These are phyloP conservation scores for Neurospora tetrasperma DNA, from an alignment of 495 filamentous ascomycete species.

Conservation along the genomic window DNA sequence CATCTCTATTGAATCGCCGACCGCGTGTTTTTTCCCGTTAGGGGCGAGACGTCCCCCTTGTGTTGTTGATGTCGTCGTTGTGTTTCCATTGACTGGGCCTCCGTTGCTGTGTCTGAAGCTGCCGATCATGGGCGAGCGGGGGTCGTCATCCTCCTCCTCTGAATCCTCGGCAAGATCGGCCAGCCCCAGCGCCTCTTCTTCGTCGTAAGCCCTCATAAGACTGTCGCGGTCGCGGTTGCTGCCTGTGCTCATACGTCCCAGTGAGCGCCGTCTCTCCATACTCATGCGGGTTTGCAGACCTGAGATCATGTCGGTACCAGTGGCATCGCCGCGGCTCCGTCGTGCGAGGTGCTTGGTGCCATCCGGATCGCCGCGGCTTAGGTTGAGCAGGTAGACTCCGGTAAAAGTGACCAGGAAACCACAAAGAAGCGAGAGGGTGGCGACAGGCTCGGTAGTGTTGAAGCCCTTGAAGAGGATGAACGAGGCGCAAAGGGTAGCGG, in stretches of 20 bases:
- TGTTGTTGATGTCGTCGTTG: constrained; percentile 1
- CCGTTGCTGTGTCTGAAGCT: constrained; percentile 14
- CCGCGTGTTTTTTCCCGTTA: neutral
- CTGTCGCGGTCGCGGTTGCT: constrained; percentile 64
- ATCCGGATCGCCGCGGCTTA: constrained; percentile 82
- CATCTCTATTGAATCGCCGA: constrained; percentile 32
- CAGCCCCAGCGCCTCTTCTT: constrained; percentile 54
- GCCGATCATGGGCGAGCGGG: constrained; percentile 24
- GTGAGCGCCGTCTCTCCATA: constrained; percentile 73
- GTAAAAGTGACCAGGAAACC: constrained; percentile 96
- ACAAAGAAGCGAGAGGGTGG: constrained; percentile 79
- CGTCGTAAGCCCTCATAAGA: constrained; percentile 74
- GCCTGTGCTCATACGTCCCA: constrained; percentile 42
- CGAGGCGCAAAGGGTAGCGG: constrained; percentile 83
- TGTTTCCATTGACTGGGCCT: constrained; percentile 8
- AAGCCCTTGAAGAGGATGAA: constrained; percentile 97
- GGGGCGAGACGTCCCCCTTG: neutral
- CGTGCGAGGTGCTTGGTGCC: constrained; percentile 57
- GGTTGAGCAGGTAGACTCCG: constrained; percentile 92
- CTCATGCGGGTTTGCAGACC: constrained; percentile 77
- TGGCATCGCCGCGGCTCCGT: constrained; percentile 57
- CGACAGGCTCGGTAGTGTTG: constrained; percentile 88
- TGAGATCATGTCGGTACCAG: constrained; percentile 86
- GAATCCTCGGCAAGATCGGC: constrained; percentile 60
- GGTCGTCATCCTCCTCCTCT: constrained; percentile 37